Evolutionary conservation across 2,329 filamentous ascomycete genomes (phyloP).

Genomic region (Hyphodiscus sp.): DNA sequence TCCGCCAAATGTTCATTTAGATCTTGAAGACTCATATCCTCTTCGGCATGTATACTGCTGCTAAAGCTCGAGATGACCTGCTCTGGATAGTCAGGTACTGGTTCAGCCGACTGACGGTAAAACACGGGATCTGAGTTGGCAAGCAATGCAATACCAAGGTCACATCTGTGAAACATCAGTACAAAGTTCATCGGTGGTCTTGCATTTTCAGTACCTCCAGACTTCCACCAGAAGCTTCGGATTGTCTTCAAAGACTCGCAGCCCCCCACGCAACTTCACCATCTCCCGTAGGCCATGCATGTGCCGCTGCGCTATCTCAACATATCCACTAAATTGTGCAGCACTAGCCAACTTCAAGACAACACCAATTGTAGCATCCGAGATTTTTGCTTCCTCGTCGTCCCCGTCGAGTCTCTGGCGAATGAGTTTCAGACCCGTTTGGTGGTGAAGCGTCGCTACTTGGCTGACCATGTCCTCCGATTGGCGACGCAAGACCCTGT

Average conservation of each 20-base stretch:
- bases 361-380: slow-evolving; percentile 30
- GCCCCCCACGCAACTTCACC: slow-evolving; percentile 32
- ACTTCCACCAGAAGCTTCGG: slow-evolving; percentile 33
- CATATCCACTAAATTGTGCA: slow-evolving; percentile 29
- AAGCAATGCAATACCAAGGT: slow-evolving; percentile 25
- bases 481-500: slow-evolving; percentile 15
- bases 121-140: slow-evolving; percentile 22
- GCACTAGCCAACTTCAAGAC: slow-evolving; percentile 30
- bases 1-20: too few species aligned
- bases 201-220: slow-evolving; percentile 24
- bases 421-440: slow-evolving; percentile 27
- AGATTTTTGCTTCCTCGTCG: slow-evolving; percentile 23
- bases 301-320: slow-evolving; percentile 28
- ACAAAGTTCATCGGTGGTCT: too few species aligned
- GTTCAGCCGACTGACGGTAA: slow-evolving; percentile 18
- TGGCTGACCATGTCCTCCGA: slow-evolving; percentile 1
- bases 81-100: slow-evolving; percentile 17
- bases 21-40: too few species aligned
- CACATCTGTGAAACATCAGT: slow-evolving; percentile 8
- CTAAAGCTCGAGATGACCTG: too few species aligned
- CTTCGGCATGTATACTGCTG: too few species aligned
- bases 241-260: slow-evolving; percentile 27
- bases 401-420: slow-evolving; percentile 26
- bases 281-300: slow-evolving; percentile 34
- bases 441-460: slow-evolving; percentile 21